Evolutionary conservation across 306 rosid species (phyloP).

Genomic region (Prunus persica): DNA sequence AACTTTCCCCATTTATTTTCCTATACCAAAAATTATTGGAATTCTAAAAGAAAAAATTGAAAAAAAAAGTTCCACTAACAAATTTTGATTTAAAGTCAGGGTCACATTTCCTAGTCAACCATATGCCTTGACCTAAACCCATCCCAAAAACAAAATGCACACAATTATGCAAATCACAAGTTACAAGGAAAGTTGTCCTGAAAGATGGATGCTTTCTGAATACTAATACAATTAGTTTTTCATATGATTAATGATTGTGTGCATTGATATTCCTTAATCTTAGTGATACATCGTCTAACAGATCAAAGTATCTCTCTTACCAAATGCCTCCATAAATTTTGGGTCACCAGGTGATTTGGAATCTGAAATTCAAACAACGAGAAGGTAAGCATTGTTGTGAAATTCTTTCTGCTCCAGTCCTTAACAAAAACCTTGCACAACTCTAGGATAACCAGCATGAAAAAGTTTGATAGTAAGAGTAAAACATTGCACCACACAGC

Average conservation of each 20-base stretch:
- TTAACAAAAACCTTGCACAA: background rate
- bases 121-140: background rate
- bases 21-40: background rate
- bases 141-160: background rate
- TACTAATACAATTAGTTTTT: background rate
- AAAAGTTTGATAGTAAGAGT: background rate
- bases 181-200: background rate
- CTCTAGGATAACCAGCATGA: background rate
- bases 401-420: slow-evolving; percentile 10
- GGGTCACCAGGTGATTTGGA: slow-evolving; percentile 70
- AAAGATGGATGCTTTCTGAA: background rate
- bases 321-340: slow-evolving; percentile 81
- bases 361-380: slow-evolving; percentile 57
- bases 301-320: slow-evolving; percentile 45
- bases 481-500: background rate
- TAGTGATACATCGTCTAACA: slow-evolving; percentile 11
- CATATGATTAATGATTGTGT: background rate
- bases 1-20: background rate
- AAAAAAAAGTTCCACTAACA: no score
- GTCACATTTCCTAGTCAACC: background rate
- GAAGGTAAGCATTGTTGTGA: slow-evolving; percentile 14
- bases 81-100: background rate
- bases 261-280: background rate
- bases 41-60: background rate
- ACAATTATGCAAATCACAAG: background rate